phyloP scores from a whole-genome alignment of 805 yeast genomes.

The Blastobotrys robertii region DNA sequence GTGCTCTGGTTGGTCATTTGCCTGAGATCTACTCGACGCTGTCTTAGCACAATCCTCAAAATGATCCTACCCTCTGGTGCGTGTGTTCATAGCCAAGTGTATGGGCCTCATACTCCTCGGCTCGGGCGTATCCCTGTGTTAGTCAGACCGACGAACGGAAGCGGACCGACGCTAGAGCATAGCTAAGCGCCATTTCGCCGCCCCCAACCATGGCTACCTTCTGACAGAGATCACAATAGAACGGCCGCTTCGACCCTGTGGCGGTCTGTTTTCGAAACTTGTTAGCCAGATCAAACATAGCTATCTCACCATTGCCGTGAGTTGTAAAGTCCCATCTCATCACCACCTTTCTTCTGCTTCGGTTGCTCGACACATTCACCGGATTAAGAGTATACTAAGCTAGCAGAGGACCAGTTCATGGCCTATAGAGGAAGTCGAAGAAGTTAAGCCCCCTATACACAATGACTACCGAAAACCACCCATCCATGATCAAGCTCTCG shows the following conservation, averaged over 20 bases:
- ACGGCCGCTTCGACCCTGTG: background rate
- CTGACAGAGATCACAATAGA: background rate
- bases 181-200: background rate
- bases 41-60: too few relatives aligned
- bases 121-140: slow-evolving; percentile 2
- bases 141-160: background rate
- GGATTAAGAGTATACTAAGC: background rate
- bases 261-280: background rate
- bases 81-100: slow-evolving; percentile 3
- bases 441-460: too few relatives aligned
- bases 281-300: background rate
- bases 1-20: too few relatives aligned
- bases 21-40: too few relatives aligned
- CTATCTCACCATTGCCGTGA: background rate
- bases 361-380: background rate
- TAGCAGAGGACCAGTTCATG: background rate
- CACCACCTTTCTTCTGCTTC: background rate
- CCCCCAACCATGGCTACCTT: background rate
- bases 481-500: slow-evolving; percentile 26
- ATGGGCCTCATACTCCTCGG: slow-evolving; percentile 4
- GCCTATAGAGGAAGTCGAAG: background rate
- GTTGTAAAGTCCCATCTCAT: background rate
- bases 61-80: background rate
- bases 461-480: slow-evolving; percentile 2
- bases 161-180: too few relatives aligned